Conservation (phyloP, 257 asterid genomes). For the Capsicum baccatum region DNA sequence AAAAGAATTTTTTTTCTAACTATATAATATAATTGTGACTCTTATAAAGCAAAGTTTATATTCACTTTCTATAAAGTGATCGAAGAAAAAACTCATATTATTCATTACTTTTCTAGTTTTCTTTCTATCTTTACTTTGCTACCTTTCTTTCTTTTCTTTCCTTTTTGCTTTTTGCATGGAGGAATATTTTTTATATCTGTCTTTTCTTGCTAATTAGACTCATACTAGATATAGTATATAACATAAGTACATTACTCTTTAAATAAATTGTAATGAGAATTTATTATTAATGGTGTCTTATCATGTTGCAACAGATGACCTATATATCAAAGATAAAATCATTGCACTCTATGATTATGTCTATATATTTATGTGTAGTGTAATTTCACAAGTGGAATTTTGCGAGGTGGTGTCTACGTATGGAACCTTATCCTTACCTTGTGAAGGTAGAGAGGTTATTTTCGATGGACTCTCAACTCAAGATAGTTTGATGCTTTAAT, state of each 20-base stretch:
- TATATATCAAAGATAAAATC: too few relatives aligned
- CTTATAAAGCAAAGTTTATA: constrained; percentile 46
- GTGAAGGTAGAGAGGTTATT: too few relatives aligned
- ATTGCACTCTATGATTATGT: neutral
- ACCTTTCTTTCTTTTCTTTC: neutral
- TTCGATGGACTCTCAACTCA: too few relatives aligned
- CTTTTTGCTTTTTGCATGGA: constrained; percentile 46
- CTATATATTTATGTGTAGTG: too few relatives aligned
- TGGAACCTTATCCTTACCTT: too few relatives aligned
- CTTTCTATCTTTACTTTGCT: constrained; percentile 7
- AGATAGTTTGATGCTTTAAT: too few relatives aligned
- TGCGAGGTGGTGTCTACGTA: neutral
- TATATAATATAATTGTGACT: neutral
- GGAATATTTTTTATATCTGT: constrained; percentile 56
- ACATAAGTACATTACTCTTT: neutral
- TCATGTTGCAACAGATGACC: neutral
- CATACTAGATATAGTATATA: constrained; percentile 1
- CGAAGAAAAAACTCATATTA: constrained; percentile 36
- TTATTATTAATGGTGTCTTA: too few relatives aligned
- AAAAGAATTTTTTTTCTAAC: constrained; percentile 24
- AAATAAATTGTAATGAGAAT: too few relatives aligned
- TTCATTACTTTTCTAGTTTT: constrained; percentile 26
- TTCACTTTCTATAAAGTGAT: constrained; percentile 70
- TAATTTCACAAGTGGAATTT: too few relatives aligned
- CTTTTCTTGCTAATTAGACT: constrained; percentile 45